A percentile compares a stretch with the other conserved stretches of the same genome.
Conservation (phyloP, 345 rosid species). For the Salix caprea region DNA sequence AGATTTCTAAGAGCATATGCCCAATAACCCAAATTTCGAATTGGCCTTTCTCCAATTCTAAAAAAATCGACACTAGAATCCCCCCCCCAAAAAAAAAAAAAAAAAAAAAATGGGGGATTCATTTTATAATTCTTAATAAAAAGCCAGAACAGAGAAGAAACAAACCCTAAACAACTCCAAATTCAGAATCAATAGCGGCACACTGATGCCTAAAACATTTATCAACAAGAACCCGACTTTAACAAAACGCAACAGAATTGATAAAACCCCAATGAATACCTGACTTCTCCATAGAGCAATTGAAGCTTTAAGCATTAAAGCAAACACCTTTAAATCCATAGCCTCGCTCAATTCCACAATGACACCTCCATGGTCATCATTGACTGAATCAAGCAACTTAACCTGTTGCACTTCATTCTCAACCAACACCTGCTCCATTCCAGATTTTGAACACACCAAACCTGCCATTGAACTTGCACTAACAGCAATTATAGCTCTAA, state of each 20-base stretch:
- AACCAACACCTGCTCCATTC: constrained; percentile 2
- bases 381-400: constrained; percentile 31
- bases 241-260: not conserved
- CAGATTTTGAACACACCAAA: constrained; percentile 17
- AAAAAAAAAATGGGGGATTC: not conserved
- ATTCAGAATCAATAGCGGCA: not conserved
- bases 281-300: constrained; percentile 60
- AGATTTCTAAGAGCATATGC: not conserved
- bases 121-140: not conserved
- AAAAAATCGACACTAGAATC: not conserved
- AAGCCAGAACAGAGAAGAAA: not conserved
- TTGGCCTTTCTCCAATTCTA: not conserved
- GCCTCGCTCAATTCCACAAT: constrained; percentile 52
- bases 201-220: not conserved
- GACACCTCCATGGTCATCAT: constrained; percentile 80
- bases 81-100: too few species aligned
- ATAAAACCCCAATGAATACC: constrained; percentile 34
- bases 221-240: not conserved
- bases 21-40: not conserved
- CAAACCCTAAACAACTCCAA: not conserved
- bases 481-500: constrained; percentile 2
- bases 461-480: constrained; percentile 24
- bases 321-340: constrained; percentile 52
- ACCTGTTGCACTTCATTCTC: constrained; percentile 14
- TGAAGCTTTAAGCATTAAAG: constrained; percentile 51